A percentile compares a stretch with the other conserved stretches of the same genome.
phyloP scores from a whole-genome alignment of 345 rosid genomes.

The Arabis hirsuta region DNA sequence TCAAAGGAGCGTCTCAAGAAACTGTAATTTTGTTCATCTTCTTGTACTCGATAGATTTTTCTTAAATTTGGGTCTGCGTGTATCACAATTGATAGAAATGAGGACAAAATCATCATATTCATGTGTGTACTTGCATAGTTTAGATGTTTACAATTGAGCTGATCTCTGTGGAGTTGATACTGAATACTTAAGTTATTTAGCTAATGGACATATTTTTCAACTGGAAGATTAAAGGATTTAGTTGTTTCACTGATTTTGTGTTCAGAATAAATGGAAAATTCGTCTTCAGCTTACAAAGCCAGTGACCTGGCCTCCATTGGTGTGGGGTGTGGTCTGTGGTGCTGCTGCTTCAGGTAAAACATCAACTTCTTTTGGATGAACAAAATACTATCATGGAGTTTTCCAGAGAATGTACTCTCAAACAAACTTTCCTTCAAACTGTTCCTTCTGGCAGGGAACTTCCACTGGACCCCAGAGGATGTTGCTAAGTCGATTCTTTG shows the following conservation, averaged over 20 bases:
- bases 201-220: too few relatives aligned
- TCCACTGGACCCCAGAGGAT: constrained; percentile 90
- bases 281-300: constrained; percentile 98
- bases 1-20: constrained; percentile 94
- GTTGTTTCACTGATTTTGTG: not conserved
- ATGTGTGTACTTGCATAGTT: constrained; percentile 9
- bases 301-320: constrained; percentile 97
- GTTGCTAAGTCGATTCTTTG: constrained; percentile 90
- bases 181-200: too few relatives aligned
- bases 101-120: not conserved
- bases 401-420: too few relatives aligned
- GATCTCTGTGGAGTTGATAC: not conserved
- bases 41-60: too few relatives aligned
- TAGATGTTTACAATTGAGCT: not conserved
- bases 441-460: constrained; percentile 66
- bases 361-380: not conserved
- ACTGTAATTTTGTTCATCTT: constrained; percentile 50
- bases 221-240: too few relatives aligned
- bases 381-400: not conserved
- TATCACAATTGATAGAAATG: not conserved
- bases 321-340: constrained; percentile 96
- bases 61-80: not conserved
- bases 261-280: constrained; percentile 97
- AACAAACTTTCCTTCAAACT: constrained; percentile 1
- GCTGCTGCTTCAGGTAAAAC: constrained; percentile 96